Evolutionary conservation across 2,329 filamentous ascomycete genomes (phyloP).

Genomic region (Didymella segeticola): DNA sequence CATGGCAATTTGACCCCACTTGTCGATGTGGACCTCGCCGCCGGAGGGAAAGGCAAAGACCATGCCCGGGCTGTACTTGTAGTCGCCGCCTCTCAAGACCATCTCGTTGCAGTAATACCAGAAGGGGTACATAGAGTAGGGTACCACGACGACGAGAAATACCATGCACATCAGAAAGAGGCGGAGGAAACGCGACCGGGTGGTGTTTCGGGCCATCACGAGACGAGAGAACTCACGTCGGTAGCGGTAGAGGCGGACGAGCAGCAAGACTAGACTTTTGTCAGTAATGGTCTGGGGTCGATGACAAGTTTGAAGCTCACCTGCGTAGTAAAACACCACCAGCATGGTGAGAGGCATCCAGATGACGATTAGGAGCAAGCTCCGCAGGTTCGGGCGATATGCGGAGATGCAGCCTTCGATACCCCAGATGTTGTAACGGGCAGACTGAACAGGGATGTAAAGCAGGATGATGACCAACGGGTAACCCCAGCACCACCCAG

Average conservation of each 20-base stretch:
- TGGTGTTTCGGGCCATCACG: constrained; percentile 61
- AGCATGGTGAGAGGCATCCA: constrained; percentile 64
- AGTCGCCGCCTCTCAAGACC: not conserved
- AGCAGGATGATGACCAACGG: constrained; percentile 63
- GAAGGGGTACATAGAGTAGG: constrained; percentile 53
- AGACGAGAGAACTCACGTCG: constrained; percentile 64
- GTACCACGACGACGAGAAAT: constrained; percentile 60
- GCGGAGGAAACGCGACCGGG: constrained; percentile 66
- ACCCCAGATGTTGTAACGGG: constrained; percentile 64
- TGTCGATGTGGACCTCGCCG: constrained; percentile 59
- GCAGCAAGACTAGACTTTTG: constrained; percentile 59
- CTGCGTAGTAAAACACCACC: constrained; percentile 62
- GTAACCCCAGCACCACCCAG: constrained; percentile 62
- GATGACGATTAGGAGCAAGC: constrained; percentile 60
- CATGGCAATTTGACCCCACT: constrained; percentile 63
- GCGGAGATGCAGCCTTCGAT: constrained; percentile 65
- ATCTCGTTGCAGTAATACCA: constrained; percentile 54
- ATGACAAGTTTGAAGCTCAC: constrained; percentile 51
- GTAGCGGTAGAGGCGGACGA: constrained; percentile 67
- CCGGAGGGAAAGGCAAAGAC: constrained; percentile 57
- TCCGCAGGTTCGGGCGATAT: constrained; percentile 64
- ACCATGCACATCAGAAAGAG: constrained; percentile 64
- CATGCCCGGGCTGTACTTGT: constrained; percentile 52
- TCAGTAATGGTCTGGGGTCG: constrained; percentile 14
- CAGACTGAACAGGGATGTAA: constrained; percentile 66